A percentile compares a stretch with the other conserved stretches of the same genome.
Conservation (phyloP, 148 eudicot species). For the Polygonum maritimum region DNA sequence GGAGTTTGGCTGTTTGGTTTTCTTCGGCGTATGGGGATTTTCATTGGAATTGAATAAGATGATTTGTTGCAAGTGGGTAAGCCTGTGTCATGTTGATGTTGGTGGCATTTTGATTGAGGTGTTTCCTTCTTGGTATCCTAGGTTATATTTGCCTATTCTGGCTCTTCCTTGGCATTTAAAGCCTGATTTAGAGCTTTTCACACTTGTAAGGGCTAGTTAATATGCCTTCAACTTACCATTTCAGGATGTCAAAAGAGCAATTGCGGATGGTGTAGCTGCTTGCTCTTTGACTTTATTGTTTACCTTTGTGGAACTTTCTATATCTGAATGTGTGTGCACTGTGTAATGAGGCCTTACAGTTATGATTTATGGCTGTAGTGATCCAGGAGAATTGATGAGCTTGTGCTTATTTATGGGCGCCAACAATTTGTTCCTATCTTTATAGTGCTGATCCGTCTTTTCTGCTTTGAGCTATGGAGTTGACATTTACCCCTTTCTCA, state of each 20-base stretch:
- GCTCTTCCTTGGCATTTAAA: neutral
- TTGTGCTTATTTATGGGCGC: neutral
- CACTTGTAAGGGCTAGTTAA: neutral
- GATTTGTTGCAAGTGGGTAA: neutral
- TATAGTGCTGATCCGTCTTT: neutral
- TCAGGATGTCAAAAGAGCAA: neutral
- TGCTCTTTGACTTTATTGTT: neutral
- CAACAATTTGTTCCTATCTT: neutral
- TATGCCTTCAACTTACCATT: neutral
- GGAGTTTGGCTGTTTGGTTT: neutral
- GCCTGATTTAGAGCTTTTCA: neutral
- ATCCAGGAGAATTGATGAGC: slow-evolving; percentile 1
- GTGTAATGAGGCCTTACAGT: neutral
- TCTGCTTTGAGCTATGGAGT: slow-evolving; percentile 30
- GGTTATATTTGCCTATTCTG: neutral
- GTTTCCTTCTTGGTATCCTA: neutral
- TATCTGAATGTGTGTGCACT: neutral
- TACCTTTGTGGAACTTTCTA: neutral
- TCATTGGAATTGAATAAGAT: neutral
- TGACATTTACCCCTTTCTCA: slow-evolving; percentile 18
- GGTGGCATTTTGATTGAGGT: neutral
- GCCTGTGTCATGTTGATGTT: neutral
- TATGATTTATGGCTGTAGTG: neutral
- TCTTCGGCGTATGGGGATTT: neutral
- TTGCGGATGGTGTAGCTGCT: neutral